phyloP scores from a whole-genome alignment of 768 basidiomycete species.

The Arthromyces matolae region DNA sequence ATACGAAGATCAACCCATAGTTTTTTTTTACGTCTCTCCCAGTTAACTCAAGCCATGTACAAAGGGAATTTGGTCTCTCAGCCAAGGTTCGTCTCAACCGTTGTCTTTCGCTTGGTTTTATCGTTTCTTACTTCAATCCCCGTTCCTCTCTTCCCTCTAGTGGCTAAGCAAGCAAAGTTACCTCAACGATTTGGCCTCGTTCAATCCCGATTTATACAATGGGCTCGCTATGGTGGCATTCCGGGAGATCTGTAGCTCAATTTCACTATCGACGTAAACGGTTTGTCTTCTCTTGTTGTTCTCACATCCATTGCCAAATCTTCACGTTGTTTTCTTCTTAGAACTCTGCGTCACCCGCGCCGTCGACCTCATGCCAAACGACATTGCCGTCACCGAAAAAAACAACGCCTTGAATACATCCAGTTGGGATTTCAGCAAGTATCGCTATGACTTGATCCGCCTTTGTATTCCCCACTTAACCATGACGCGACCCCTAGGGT shows the following conservation, averaged over 20 bases:
- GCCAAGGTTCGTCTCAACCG: conserved; percentile 66
- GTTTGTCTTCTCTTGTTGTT: too few species aligned
- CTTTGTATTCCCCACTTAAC: too few species aligned
- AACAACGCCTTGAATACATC: too few species aligned
- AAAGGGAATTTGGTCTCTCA: conserved; percentile 91
- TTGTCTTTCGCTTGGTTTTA: too few species aligned
- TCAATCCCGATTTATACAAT: conserved; percentile 90
- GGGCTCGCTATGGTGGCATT: conserved; percentile 80
- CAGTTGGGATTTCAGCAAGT: too few species aligned
- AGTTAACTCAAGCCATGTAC: conserved; percentile 63
- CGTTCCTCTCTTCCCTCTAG: conserved; percentile 31
- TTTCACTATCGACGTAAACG: conserved; percentile 83
- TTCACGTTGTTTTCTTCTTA: too few species aligned
- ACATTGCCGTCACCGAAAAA: too few species aligned
- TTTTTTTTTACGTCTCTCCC: conserved; percentile 20
- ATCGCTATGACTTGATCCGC: too few species aligned
- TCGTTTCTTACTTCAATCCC: neutral
- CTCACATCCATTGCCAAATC: too few species aligned
- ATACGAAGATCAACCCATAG: conserved; percentile 84
- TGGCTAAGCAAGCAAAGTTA: conserved; percentile 93
- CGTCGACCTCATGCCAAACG: too few species aligned
- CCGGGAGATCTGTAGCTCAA: conserved; percentile 89
- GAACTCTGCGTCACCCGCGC: too few species aligned
- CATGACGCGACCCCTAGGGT: too few species aligned
- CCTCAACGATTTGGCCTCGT: conserved; percentile 86